phyloP scores from a whole-genome alignment of 441 rosid species.

The Populus hybrid region DNA sequence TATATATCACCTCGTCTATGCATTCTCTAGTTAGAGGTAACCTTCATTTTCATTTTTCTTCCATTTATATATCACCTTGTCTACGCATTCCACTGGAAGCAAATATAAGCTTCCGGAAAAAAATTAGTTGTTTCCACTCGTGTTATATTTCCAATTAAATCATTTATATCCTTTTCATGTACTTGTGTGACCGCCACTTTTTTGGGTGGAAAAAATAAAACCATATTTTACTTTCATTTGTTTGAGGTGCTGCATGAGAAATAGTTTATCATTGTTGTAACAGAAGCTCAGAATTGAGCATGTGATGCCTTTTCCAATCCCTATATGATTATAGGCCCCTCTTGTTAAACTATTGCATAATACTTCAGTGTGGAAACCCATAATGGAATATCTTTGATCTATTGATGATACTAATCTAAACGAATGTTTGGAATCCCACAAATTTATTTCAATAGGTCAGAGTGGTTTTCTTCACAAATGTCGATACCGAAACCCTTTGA shows the following conservation, averaged over 20 bases:
- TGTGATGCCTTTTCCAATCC: too few species aligned
- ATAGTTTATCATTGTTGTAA: too few species aligned
- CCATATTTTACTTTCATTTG: too few species aligned
- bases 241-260: too few species aligned
- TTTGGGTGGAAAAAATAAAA: too few species aligned
- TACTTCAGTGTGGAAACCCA: too few species aligned
- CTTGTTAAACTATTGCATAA: too few species aligned
- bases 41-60: constrained; percentile 1
- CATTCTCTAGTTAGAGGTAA: constrained; percentile 63
- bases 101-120: background rate
- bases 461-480: background rate
- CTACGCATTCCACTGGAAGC: background rate
- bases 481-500: background rate
- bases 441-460: background rate
- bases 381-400: too few species aligned
- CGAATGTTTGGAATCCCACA: background rate
- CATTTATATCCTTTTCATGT: background rate
- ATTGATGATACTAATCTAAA: background rate
- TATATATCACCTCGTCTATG: background rate
- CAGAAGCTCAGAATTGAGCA: too few species aligned
- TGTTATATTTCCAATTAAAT: background rate
- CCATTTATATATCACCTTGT: background rate
- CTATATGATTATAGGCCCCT: too few species aligned
- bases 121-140: background rate
- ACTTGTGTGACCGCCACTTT: too few species aligned